Percentiles rank a stretch among this genome's conserved stretches.
These are phyloP conservation scores for Solanum sitiens DNA, from an alignment of 257 asterid species.

Conservation along the genomic window DNA sequence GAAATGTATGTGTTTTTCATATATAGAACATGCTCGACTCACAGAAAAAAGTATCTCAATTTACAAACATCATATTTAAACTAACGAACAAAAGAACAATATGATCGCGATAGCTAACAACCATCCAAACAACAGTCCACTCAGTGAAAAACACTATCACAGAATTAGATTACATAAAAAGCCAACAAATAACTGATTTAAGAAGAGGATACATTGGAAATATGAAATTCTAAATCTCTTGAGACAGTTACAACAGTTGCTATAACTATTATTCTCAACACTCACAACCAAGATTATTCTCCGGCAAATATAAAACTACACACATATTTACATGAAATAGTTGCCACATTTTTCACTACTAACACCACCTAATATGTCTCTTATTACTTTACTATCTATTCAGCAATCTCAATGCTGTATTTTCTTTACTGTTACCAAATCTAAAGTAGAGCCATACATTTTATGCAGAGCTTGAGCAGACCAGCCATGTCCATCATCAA, in stretches of 20 bases:
- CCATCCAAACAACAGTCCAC: not conserved
- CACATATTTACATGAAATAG: not conserved
- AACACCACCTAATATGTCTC: not conserved
- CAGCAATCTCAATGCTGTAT: constrained; percentile 19
- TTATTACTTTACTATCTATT: not conserved
- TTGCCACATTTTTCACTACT: not conserved
- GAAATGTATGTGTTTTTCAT: not conserved
- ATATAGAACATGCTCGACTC: not conserved
- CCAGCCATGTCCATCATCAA: constrained; percentile 89
- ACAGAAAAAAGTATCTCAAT: too few relatives aligned
- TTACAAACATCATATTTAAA: too few relatives aligned
- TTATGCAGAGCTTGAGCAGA: constrained; percentile 61
- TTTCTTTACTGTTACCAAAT: constrained; percentile 51
- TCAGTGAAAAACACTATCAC: not conserved
- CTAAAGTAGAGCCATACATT: constrained; percentile 49
- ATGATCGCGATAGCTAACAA: not conserved
- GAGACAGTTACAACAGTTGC: not conserved
- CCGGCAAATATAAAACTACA: not conserved
- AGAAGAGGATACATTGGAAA: not conserved
- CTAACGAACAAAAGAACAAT: not conserved
- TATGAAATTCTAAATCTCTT: not conserved
- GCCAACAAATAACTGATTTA: not conserved
- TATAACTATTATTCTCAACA: not conserved
- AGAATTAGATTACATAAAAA: not conserved
- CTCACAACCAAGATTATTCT: not conserved